phyloP scores from a whole-genome alignment of 2,329 filamentous ascomycete genomes.

The Rachicladosporium sp. region DNA sequence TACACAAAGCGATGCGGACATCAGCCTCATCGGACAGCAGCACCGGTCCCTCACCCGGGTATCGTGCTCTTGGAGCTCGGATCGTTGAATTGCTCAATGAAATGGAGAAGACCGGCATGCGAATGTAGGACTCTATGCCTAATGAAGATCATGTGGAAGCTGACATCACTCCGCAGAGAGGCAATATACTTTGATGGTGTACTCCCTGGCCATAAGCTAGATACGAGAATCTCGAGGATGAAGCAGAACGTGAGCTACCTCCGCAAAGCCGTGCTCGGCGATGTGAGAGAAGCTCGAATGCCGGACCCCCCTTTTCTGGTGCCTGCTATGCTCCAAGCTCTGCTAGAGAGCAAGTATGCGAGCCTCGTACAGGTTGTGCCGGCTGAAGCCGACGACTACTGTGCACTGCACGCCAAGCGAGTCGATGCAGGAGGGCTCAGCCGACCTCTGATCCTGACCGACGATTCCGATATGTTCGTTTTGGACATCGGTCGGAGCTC shows the following conservation, averaged over 20 bases:
- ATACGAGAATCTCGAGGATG: constrained; percentile 49
- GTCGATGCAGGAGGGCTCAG: constrained; percentile 25
- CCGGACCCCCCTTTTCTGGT: constrained; percentile 60
- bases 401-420: constrained; percentile 50
- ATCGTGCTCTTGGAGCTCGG: constrained; percentile 48
- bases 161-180: constrained; percentile 31
- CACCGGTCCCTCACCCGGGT: constrained; percentile 37
- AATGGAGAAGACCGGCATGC: constrained; percentile 43
- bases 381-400: constrained; percentile 76
- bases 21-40: constrained; percentile 37
- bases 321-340: constrained; percentile 59
- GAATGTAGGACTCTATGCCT: constrained; percentile 42
- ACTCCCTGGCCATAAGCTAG: constrained; percentile 55
- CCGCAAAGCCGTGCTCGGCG: constrained; percentile 20
- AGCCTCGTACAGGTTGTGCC: constrained; percentile 49
- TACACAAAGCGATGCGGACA: constrained; percentile 33
- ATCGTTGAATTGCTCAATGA: constrained; percentile 51
- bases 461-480: constrained; percentile 80
- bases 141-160: constrained; percentile 8
- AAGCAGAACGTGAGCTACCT: constrained; percentile 46
- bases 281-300: constrained; percentile 20
- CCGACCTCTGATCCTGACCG: constrained; percentile 51
- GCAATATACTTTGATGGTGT: constrained; percentile 79
- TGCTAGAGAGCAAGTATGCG: constrained; percentile 35
- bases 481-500: too few species aligned